A percentile compares a stretch with the other conserved stretches of the same genome.
Evolutionary conservation across 257 asterid genomes (phyloP).

Genomic region (Leonotis leonurus): DNA sequence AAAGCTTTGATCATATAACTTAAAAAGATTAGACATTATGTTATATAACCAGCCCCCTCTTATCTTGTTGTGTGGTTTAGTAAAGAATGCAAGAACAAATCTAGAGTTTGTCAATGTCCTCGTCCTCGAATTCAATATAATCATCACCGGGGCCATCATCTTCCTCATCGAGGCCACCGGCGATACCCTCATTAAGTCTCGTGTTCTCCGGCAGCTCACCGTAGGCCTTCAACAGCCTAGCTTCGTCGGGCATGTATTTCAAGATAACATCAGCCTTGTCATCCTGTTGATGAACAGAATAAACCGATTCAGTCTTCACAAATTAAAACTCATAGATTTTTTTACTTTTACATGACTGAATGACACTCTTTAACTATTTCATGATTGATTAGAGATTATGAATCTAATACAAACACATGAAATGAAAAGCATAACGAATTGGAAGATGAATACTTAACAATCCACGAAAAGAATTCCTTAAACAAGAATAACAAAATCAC

Average conservation of each 20-base stretch:
- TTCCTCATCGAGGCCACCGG: conserved; percentile 66
- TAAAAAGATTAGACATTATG: conserved; percentile 17
- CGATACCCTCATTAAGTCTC: conserved; percentile 73
- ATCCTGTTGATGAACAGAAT: conserved; percentile 36
- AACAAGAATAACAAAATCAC: neutral
- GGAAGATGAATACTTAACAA: neutral
- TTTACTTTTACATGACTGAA: neutral
- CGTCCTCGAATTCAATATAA: conserved; percentile 80
- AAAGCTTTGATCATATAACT: conserved; percentile 18
- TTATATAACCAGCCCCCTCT: too few relatives aligned
- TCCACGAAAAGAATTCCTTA: neutral
- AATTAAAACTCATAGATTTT: neutral
- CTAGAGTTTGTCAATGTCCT: conserved; percentile 82
- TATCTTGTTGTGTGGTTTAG: neutral
- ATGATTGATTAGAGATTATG: neutral
- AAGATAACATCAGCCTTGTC: conserved; percentile 93
- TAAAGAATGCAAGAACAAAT: conserved; percentile 3
- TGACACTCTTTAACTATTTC: too few relatives aligned
- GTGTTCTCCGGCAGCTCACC: conserved; percentile 91
- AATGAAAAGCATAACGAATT: neutral
- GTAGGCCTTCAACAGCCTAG: conserved; percentile 84
- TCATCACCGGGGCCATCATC: conserved; percentile 61
- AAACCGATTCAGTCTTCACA: neutral
- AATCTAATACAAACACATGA: neutral
- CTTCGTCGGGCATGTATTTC: conserved; percentile 91